Conservation (phyloP, 139 green algal species). For the Deuterostichococcus epilithicus region DNA sequence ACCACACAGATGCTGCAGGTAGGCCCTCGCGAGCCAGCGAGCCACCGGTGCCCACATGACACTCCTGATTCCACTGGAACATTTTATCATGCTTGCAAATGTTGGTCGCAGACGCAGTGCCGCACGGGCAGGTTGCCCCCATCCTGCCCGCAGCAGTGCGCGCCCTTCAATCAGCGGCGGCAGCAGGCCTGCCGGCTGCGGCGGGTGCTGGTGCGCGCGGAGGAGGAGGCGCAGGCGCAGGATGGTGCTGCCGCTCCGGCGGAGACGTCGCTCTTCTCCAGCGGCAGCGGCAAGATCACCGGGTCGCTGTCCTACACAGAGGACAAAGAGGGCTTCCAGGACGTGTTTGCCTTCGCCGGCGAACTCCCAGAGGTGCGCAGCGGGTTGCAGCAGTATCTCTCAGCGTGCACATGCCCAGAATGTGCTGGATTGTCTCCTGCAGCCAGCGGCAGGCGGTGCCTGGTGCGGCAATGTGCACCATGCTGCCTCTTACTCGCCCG, state of each 20-base stretch:
- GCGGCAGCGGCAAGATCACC: background rate
- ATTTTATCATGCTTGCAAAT: no score
- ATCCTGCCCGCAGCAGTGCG: background rate
- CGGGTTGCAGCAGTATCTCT: background rate
- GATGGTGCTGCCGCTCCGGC: no score
- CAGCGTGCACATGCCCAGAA: background rate
- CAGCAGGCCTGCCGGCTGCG: background rate
- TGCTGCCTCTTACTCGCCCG: background rate
- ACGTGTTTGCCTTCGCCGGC: slow-evolving; percentile 49
- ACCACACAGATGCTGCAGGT: background rate
- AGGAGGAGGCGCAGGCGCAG: background rate
- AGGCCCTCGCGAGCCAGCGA: no score
- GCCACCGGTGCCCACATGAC: no score
- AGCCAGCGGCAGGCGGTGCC: background rate
- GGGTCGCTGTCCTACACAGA: background rate
- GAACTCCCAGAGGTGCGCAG: slow-evolving; percentile 41
- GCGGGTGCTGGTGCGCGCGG: background rate
- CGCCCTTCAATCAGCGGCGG: no score
- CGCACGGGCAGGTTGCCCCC: background rate
- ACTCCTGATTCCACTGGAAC: no score
- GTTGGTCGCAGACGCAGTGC: background rate
- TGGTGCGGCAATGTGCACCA: background rate
- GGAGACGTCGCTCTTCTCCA: background rate
- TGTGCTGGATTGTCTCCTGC: background rate
- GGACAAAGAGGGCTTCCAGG: slow-evolving; percentile 26